Base-by-base conservation (phyloP, 192 early-diverging fungal genomes). In the Entrophospora sp. region DNA sequence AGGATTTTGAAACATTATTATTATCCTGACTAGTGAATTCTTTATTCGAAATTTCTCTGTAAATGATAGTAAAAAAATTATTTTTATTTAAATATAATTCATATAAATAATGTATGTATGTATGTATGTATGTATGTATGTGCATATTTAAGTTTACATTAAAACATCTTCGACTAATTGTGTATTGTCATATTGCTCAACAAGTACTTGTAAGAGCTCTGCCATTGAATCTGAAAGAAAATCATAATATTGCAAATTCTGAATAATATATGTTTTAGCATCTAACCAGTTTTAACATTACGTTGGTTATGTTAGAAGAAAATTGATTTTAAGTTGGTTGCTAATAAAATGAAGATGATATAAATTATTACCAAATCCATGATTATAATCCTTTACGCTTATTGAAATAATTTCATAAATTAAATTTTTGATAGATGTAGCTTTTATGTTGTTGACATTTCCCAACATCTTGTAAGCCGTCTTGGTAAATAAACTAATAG, bases 211-310 rank as follows among this genome's bases (percentile, higher is more conserved):
- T 28, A 94, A 68, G 5, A 93, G 80, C 44, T 84, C 81, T 2
- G 91, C 92, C 89, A 93, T 91, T 10, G 85, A 76, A 62, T 93
- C 91, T 42, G 89, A 81, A 32, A 86, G 77, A 63, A 91, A 88
- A 53, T 92, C 91, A 76, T 87, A 93, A 62, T 90, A 91, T 71
- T 90, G 87, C 28, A 94, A 73, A 72, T 89, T 83, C 69, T 91
- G 89, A 43, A 89, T 82, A 25, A 93, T 87, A 37, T 86, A 85
- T 2, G 88, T 90, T 65, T 83, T 74, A 13, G 83, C 89, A 24
- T 78, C 83, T 86, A 67, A 16, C 34, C 61, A 35, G 25, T 18
- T 35, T 1, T 30, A 13, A 53, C 4, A 32, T 38, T 28, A 28
- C 10, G 10, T n/a, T n/a, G n/a, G n/a, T 34, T 36, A 37, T 36